Evolutionary conservation across 495 filamentous ascomycete species (phyloP), one percentile per base, ranked within the genome.

Genomic region (Penicillium malachiteum): DNA sequence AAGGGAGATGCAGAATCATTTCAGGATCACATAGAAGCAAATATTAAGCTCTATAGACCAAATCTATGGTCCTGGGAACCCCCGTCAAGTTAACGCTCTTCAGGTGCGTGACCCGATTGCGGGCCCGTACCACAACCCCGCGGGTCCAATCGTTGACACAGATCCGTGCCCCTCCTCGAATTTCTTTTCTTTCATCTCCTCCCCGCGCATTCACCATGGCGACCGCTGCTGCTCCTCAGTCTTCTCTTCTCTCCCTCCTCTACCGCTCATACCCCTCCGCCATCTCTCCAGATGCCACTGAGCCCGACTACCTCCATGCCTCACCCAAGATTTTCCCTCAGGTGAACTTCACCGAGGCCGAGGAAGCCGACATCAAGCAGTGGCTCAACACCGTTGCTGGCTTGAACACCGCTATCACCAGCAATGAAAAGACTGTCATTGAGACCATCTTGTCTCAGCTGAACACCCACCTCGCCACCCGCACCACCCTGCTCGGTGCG

Each of bases 401-500:
- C 54, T 81, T 96, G 62, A 85, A 84, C 64, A 70, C 81, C 38
- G 68, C 79, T 17, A 62, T 78, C 32, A 75, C 76, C 49, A 84
- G 87, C 62, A 75, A 81, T 41, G 79, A 88, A 26, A 82, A 87
- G 67, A 52, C 71, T 8, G 70, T 60, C 63, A 74, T 66, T 66
- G 72, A 63, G 7, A 68, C 21, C 34, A 82, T 87, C 50, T 81
- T 97, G 48, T 79, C 82, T 42, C 80, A 85, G 34, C 80, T 98
- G 54, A 96, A 97, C 74, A 79, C 82, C 49, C 90, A 96, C 73
- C 85, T 98, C 41, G 86, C 90, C 30, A 88, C 86, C 51, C 90
- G 91, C 55, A 94, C 92, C 52, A 97, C 93, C 13, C 76, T 96
- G 44, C 85, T 97, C 12, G 93, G 93, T 57, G 82, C 83, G 69